Conservation (phyloP, 169 alveolate genomes). For the Babesia bigemina region DNA sequence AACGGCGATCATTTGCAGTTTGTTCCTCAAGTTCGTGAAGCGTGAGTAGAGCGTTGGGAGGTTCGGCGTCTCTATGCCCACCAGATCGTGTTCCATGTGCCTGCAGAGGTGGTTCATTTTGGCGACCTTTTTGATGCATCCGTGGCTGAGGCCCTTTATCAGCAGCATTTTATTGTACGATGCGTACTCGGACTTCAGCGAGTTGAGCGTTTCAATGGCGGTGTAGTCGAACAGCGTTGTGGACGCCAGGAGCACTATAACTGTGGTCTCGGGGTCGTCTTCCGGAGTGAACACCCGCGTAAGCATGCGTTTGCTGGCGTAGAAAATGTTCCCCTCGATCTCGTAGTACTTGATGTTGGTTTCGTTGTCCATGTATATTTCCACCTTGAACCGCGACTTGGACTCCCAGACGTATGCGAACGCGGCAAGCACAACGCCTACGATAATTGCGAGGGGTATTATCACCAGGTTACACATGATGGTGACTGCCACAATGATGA, state of each 20-base stretch:
- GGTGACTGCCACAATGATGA: constrained; percentile 79
- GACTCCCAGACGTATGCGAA: constrained; percentile 84
- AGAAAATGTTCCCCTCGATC: constrained; percentile 82
- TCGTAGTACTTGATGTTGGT: constrained; percentile 81
- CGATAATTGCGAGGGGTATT: constrained; percentile 78
- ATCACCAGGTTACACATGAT: constrained; percentile 71
- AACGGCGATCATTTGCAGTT: neutral
- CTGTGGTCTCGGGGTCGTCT: constrained; percentile 80
- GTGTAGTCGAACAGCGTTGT: constrained; percentile 81
- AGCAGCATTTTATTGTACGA: constrained; percentile 66
- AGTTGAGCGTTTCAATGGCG: constrained; percentile 80
- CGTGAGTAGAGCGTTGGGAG: constrained; percentile 75
- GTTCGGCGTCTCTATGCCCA: constrained; percentile 80
- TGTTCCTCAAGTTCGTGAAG: constrained; percentile 18
- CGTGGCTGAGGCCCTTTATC: constrained; percentile 83
- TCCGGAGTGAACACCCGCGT: constrained; percentile 77
- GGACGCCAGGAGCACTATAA: constrained; percentile 74
- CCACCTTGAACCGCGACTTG: constrained; percentile 79
- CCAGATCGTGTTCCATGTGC: constrained; percentile 81
- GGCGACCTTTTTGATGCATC: constrained; percentile 84
- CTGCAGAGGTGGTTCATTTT: constrained; percentile 81
- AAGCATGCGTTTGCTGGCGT: constrained; percentile 79
- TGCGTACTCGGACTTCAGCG: constrained; percentile 73
- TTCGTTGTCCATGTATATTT: constrained; percentile 76
- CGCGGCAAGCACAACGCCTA: constrained; percentile 79